A percentile compares a stretch with the other conserved stretches of the same genome.
Conservation (phyloP, 2,329 filamentous ascomycete species). For the Apiospora malaysiana region DNA sequence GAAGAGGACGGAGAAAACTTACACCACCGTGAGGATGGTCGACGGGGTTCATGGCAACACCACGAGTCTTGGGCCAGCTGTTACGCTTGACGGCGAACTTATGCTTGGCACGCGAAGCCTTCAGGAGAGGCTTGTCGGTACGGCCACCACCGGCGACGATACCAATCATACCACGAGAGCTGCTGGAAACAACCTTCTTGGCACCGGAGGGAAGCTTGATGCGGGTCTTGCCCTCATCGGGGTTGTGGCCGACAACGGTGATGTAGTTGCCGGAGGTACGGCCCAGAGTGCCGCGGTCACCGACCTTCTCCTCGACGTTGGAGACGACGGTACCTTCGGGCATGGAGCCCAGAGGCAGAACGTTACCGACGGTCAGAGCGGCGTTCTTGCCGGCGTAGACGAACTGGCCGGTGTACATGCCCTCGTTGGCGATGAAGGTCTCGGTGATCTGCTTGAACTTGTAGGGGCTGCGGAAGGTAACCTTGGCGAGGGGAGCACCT, state of each 20-base stretch:
- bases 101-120: slow-evolving; percentile 99
- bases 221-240: slow-evolving; percentile 98
- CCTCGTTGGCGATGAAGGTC: slow-evolving; percentile 99
- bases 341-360: slow-evolving; percentile 91
- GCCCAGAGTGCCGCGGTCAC: slow-evolving; percentile 94
- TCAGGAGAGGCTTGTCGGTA: slow-evolving; percentile 99
- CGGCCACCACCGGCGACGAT: slow-evolving; percentile 99
- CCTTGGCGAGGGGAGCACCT: slow-evolving; percentile 96
- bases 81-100: slow-evolving; percentile 99
- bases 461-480: slow-evolving; percentile 98
- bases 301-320: slow-evolving; percentile 99
- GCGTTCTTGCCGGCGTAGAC: slow-evolving; percentile 99
- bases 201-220: slow-evolving; percentile 99
- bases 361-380: slow-evolving; percentile 93
- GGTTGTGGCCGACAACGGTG: slow-evolving; percentile 97
- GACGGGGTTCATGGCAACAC: slow-evolving; percentile 99
- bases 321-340: slow-evolving; percentile 99
- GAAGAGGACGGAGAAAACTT: slow-evolving; percentile 43
- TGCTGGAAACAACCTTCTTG: slow-evolving; percentile 98
- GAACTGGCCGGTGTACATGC: slow-evolving; percentile 99
- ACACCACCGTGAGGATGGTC: slow-evolving; percentile 97
- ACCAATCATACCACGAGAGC: slow-evolving; percentile 96
- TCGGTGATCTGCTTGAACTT: slow-evolving; percentile 96
- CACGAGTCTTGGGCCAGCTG: slow-evolving; percentile 99
- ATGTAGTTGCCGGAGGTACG: slow-evolving; percentile 99